These are phyloP conservation scores for Saccharomycopsis hybrid DNA, from an alignment of 1,139 yeast genomes.

Conservation along the genomic window DNA sequence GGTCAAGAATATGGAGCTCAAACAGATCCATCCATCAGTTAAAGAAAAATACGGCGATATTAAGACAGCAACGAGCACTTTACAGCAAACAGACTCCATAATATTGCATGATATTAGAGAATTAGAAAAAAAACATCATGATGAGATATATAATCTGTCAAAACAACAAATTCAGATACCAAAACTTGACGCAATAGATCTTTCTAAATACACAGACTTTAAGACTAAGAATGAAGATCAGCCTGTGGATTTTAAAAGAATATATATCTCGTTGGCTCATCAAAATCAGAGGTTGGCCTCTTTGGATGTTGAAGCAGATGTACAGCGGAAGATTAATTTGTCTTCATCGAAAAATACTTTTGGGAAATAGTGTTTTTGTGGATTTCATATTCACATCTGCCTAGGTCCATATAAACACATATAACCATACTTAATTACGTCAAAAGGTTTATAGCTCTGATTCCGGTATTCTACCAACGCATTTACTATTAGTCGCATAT, in stretches of 20 bases:
- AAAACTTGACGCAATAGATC: not conserved
- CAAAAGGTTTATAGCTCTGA: no score
- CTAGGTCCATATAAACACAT: no score
- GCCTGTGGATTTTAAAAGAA: constrained; percentile 5
- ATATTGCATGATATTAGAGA: constrained; percentile 3
- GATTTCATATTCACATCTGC: no score
- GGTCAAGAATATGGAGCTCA: constrained; percentile 7
- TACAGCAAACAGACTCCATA: not conserved
- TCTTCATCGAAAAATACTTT: no score
- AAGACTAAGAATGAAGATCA: not conserved
- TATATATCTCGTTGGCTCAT: constrained; percentile 11
- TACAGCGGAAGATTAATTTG: not conserved
- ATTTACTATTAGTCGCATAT: no score
- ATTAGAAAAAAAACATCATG: constrained; percentile 2
- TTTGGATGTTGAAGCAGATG: not conserved
- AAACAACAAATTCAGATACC: not conserved
- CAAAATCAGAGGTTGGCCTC: constrained; percentile 2
- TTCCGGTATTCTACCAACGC: no score
- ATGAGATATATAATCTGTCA: constrained; percentile 1
- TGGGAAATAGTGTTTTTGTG: no score
- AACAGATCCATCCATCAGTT: constrained; percentile 7
- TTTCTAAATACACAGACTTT: not conserved
- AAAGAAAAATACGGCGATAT: not conserved
- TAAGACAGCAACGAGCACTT: not conserved
- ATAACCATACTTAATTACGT: no score